A percentile compares a stretch with the other conserved stretches of the same genome.
Conservation (phyloP, 768 basidiomycete genomes). For the Roridomyces roridus region DNA sequence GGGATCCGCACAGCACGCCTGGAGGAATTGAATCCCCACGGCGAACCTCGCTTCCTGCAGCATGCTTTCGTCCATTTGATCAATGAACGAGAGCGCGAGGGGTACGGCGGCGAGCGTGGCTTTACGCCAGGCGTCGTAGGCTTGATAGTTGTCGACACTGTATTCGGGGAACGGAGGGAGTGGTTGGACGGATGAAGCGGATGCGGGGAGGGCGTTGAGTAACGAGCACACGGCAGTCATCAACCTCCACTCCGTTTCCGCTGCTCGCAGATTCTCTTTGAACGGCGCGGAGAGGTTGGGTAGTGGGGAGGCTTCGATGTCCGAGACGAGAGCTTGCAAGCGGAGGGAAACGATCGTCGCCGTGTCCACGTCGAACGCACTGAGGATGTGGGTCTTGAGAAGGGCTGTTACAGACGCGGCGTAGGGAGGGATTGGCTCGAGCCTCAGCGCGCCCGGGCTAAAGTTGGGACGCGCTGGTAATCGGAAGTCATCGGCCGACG, state of each 20-base stretch:
- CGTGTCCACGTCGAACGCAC: conserved; percentile 10
- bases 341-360: neutral
- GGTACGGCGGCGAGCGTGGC: conserved; percentile 6
- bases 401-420: conserved; percentile 14
- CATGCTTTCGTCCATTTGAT: conserved; percentile 6
- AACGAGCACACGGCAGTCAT: conserved; percentile 16
- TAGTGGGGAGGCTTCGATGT: neutral
- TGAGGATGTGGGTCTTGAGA: conserved; percentile 16
- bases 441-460: conserved; percentile 2
- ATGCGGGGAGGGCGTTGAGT: neutral
- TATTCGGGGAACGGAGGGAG: conserved; percentile 10
- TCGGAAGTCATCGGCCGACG: conserved; percentile 4
- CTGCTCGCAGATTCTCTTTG: neutral
- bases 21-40: conserved; percentile 14
- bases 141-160: conserved; percentile 1
- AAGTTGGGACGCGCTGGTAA: conserved; percentile 10
- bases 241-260: conserved; percentile 14
- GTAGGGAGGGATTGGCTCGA: conserved; percentile 11
- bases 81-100: conserved; percentile 1
- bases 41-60: conserved; percentile 17
- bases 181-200: neutral
- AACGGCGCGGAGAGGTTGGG: neutral
- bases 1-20: conserved; percentile 1
- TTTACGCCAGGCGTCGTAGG: conserved; percentile 8
- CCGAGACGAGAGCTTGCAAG: conserved; percentile 8